phyloP scores from a whole-genome alignment of 768 basidiomycete genomes.

The Boletus coccyginus region DNA sequence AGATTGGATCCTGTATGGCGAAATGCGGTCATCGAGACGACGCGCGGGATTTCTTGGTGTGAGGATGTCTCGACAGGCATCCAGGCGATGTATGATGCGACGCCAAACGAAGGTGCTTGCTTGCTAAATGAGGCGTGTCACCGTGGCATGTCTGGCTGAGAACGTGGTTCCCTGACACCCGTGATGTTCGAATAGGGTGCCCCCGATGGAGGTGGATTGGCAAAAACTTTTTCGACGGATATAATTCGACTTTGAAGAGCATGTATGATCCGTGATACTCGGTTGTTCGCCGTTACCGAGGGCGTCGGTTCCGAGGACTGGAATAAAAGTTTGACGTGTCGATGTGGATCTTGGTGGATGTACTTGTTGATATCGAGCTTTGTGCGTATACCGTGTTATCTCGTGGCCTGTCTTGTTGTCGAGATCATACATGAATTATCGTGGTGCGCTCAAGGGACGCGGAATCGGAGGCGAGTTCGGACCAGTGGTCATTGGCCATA shows the following conservation, averaged over 20 bases:
- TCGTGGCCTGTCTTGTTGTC: background rate
- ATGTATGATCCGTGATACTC: slow-evolving; percentile 44
- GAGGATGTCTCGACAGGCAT: slow-evolving; percentile 18
- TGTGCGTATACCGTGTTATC: background rate
- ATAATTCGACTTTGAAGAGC: slow-evolving; percentile 37
- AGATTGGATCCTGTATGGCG: slow-evolving; percentile 52
- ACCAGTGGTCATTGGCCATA: background rate
- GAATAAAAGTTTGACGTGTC: slow-evolving; percentile 34
- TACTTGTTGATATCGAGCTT: too few relatives aligned
- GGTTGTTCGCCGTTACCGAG: slow-evolving; percentile 42
- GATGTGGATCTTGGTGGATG: background rate
- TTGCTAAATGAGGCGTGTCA: slow-evolving; percentile 45
- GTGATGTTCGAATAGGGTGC: slow-evolving; percentile 38
- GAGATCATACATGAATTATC: background rate
- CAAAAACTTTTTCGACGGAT: slow-evolving; percentile 45
- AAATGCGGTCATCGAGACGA: slow-evolving; percentile 27
- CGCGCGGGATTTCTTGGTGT: slow-evolving; percentile 10
- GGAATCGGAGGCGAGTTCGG: background rate
- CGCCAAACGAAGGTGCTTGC: slow-evolving; percentile 39
- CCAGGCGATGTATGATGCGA: slow-evolving; percentile 23
- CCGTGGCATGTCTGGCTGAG: background rate
- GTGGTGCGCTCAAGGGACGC: background rate
- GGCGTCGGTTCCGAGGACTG: slow-evolving; percentile 54
- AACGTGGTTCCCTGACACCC: background rate
- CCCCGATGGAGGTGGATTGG: slow-evolving; percentile 40